phyloP scores from a whole-genome alignment of 2,329 filamentous ascomycete species.

The Phyllosticta citribraziliensis region DNA sequence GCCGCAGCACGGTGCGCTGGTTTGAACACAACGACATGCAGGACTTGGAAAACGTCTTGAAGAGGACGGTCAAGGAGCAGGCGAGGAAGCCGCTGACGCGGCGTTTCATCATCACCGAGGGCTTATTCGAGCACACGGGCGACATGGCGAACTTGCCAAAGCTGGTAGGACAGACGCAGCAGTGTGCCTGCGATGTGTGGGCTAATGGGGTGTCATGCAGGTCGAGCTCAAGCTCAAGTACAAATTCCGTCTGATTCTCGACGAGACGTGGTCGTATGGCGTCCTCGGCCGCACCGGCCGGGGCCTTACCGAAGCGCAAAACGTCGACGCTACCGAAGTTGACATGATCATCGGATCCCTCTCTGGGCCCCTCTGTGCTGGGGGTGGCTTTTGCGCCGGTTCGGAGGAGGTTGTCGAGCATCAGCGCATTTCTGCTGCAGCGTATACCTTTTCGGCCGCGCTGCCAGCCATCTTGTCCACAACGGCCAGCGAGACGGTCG shows the following conservation, averaged over 20 bases:
- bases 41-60: slow-evolving; percentile 76
- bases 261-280: slow-evolving; percentile 96
- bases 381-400: slow-evolving; percentile 92
- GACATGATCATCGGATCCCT: slow-evolving; percentile 97
- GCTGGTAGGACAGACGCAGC: slow-evolving; percentile 48
- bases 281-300: slow-evolving; percentile 85
- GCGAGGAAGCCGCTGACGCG: slow-evolving; percentile 79
- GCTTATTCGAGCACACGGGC: slow-evolving; percentile 81
- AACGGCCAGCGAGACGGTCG: slow-evolving; percentile 86
- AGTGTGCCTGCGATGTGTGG: background rate
- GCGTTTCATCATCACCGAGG: slow-evolving; percentile 93
- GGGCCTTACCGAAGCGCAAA: slow-evolving; percentile 90
- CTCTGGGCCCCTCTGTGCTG: slow-evolving; percentile 79
- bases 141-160: slow-evolving; percentile 78
- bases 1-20: slow-evolving; percentile 82
- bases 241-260: slow-evolving; percentile 95
- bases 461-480: slow-evolving; percentile 88
- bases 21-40: slow-evolving; percentile 95
- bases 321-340: slow-evolving; percentile 84
- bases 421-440: slow-evolving; percentile 82
- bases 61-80: slow-evolving; percentile 80
- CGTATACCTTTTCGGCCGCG: slow-evolving; percentile 93
- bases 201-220: slow-evolving; percentile 30
- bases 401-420: slow-evolving; percentile 88
- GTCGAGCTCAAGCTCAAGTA: slow-evolving; percentile 90